Evolutionary conservation across 2,329 filamentous ascomycete species (phyloP).

Genomic region (Microcera coccophila): DNA sequence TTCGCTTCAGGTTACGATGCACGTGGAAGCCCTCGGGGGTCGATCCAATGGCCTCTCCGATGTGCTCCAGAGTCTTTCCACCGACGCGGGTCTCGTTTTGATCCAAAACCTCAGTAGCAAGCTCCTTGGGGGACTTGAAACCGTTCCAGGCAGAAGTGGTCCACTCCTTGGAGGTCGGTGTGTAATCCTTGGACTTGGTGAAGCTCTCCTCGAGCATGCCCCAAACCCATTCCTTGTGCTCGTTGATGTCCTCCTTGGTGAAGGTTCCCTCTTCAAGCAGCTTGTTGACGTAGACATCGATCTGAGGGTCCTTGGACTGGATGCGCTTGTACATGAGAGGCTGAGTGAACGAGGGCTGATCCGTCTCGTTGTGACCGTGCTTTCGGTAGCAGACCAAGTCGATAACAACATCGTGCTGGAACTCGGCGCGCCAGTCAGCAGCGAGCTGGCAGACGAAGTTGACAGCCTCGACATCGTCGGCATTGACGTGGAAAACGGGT

Average conservation of each 20-base stretch:
- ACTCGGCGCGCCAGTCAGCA: constrained; percentile 96
- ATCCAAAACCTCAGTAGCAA: constrained; percentile 88
- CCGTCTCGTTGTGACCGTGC: constrained; percentile 98
- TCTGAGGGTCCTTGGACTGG: constrained; percentile 73
- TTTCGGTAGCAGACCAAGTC: constrained; percentile 99
- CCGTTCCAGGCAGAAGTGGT: constrained; percentile 98
- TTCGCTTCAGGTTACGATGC: constrained; percentile 96
- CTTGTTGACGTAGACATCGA: constrained; percentile 89
- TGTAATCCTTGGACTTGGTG: constrained; percentile 94
- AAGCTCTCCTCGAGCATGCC: constrained; percentile 98
- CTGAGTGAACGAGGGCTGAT: constrained; percentile 99
- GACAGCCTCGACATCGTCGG: constrained; percentile 95
- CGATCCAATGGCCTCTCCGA: constrained; percentile 74
- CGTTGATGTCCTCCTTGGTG: constrained; percentile 94
- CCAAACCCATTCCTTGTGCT: constrained; percentile 99
- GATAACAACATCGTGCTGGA: constrained; percentile 97
- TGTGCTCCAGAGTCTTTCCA: constrained; percentile 68
- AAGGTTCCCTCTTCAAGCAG: constrained; percentile 90
- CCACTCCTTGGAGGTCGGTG: constrained; percentile 96
- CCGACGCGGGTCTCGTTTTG: constrained; percentile 85
- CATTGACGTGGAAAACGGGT: constrained; percentile 98
- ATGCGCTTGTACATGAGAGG: constrained; percentile 99
- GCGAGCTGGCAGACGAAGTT: constrained; percentile 98
- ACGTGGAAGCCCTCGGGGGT: constrained; percentile 81
- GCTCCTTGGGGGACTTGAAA: constrained; percentile 98